Percentiles rank a stretch among this genome's conserved stretches.
Conservation (phyloP, 2,329 filamentous ascomycete species). For the Paecilomyces sp. region DNA sequence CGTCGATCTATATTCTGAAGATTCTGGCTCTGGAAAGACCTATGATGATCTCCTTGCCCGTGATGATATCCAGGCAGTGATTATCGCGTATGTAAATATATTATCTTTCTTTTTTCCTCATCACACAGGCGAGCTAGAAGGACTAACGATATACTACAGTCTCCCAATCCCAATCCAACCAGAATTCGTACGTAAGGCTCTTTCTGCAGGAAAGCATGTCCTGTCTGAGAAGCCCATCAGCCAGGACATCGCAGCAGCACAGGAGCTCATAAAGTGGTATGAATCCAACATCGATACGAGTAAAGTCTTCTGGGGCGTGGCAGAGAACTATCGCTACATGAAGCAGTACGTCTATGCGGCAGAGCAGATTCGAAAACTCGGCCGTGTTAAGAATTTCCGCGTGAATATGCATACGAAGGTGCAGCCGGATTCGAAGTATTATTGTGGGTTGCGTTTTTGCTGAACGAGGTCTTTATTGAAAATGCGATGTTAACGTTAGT, state of each 20-base stretch:
- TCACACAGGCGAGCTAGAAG: neutral
- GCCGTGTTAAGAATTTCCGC: slow-evolving; percentile 45
- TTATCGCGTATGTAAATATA: slow-evolving; percentile 39
- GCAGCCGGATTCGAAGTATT: slow-evolving; percentile 47
- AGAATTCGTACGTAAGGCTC: slow-evolving; percentile 42
- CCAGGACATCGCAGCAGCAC: slow-evolving; percentile 46
- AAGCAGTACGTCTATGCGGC: slow-evolving; percentile 41
- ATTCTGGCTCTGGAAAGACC: slow-evolving; percentile 37
- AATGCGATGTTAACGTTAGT: neutral
- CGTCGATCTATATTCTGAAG: slow-evolving; percentile 51
- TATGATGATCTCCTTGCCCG: slow-evolving; percentile 43
- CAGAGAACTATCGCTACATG: slow-evolving; percentile 53
- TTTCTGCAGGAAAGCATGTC: slow-evolving; percentile 49
- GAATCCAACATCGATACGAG: slow-evolving; percentile 31
- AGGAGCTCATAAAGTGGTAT: slow-evolving; percentile 47
- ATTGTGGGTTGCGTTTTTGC: slow-evolving; percentile 23
- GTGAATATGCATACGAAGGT: slow-evolving; percentile 40
- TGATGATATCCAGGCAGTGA: slow-evolving; percentile 43
- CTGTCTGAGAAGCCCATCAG: slow-evolving; percentile 53
- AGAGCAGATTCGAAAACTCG: slow-evolving; percentile 40
- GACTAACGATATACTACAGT: slow-evolving; percentile 16
- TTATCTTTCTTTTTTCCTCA: neutral
- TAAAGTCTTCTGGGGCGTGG: slow-evolving; percentile 41
- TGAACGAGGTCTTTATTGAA: too few species aligned
- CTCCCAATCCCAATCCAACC: slow-evolving; percentile 48